Percentiles rank a stretch among this genome's conserved stretches.
Evolutionary conservation across 208 protist genomes (phyloP).

Genomic region (Jaenimonas drosophilae): DNA sequence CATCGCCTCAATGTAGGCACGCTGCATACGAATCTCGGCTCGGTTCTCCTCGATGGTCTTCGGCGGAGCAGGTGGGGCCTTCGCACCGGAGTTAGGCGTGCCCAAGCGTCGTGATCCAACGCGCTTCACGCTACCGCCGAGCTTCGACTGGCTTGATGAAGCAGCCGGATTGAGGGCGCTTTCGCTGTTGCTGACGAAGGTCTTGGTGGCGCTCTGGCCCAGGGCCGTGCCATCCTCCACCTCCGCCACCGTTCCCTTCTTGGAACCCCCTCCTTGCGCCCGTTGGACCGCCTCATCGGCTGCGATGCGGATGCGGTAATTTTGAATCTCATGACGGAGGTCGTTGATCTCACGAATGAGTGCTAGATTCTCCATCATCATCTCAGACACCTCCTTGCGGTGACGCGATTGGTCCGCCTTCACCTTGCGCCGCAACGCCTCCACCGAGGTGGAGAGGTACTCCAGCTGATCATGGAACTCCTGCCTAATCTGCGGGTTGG

Average conservation of each 20-base stretch:
- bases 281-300: constrained; percentile 35
- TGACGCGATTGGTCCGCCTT: constrained; percentile 86
- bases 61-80: constrained; percentile 16
- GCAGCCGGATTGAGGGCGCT: too few species aligned
- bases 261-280: constrained; percentile 3
- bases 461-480: constrained; percentile 90
- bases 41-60: constrained; percentile 76
- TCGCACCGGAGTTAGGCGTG: not conserved
- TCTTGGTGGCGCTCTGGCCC: not conserved
- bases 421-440: constrained; percentile 87
- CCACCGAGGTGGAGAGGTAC: constrained; percentile 89
- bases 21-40: constrained; percentile 65
- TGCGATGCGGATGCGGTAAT: constrained; percentile 49
- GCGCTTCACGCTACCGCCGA: not conserved
- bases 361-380: constrained; percentile 94
- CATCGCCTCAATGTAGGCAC: constrained; percentile 63
- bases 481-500: constrained; percentile 62
- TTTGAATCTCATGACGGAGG: constrained; percentile 84
- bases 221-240: not conserved
- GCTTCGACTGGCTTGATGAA: too few species aligned
- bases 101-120: too few species aligned
- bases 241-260: not conserved
- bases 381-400: constrained; percentile 78
- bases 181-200: too few species aligned
- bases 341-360: constrained; percentile 95